Percentiles rank a stretch among this genome's conserved stretches.
phyloP scores from a whole-genome alignment of 805 yeast genomes.

The Komagataella ulmi region DNA sequence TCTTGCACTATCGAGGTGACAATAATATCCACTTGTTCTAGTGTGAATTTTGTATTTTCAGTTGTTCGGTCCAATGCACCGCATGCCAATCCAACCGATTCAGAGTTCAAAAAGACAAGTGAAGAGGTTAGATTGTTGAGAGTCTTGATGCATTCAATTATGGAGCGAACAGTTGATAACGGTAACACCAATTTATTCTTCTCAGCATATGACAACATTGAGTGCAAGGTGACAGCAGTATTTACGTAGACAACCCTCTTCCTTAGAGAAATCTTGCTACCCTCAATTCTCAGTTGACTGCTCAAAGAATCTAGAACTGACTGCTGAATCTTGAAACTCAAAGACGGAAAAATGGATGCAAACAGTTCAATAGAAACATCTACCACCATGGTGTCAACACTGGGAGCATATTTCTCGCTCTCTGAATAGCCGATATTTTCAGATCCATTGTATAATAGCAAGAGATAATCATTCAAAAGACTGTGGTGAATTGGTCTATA shows the following conservation, averaged over 20 bases:
- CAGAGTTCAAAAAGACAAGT: conserved; percentile 13
- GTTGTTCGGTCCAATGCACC: conserved; percentile 11
- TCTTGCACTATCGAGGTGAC: conserved; percentile 55
- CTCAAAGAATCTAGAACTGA: conserved; percentile 78
- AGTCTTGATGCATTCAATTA: neutral
- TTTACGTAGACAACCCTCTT: conserved; percentile 44
- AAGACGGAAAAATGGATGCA: conserved; percentile 51
- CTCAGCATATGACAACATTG: conserved; percentile 21
- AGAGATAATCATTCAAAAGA: conserved; percentile 26
- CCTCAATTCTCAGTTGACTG: conserved; percentile 29
- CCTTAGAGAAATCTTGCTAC: conserved; percentile 3
- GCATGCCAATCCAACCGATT: conserved; percentile 17
- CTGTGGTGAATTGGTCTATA: conserved; percentile 24
- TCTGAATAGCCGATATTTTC: conserved; percentile 20
- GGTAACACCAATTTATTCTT: conserved; percentile 7
- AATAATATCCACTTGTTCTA: conserved; percentile 34
- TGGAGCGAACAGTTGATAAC: conserved; percentile 1
- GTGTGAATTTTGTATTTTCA: conserved; percentile 7
- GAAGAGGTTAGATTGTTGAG: neutral
- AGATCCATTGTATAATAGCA: conserved; percentile 15
- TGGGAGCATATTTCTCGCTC: conserved; percentile 22
- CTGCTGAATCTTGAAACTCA: conserved; percentile 70
- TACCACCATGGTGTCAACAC: conserved; percentile 39
- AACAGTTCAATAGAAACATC: conserved; percentile 73
- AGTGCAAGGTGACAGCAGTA: conserved; percentile 49